Conservation (phyloP, 1,284 basidiomycete species). For the Leccinum fuscescens region DNA sequence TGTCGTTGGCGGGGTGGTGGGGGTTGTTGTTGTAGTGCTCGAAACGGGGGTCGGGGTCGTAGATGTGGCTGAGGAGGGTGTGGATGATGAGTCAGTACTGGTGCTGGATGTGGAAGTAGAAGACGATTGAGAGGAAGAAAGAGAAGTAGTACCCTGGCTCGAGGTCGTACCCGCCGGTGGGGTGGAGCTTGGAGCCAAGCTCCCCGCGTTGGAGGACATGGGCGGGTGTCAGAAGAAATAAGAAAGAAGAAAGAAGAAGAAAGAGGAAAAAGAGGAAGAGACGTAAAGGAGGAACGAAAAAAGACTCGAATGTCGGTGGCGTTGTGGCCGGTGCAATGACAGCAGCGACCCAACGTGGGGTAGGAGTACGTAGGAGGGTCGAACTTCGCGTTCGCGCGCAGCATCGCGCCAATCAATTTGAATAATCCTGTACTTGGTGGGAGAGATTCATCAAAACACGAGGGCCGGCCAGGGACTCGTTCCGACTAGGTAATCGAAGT, state of each 20-base stretch:
- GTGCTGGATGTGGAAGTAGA: background rate
- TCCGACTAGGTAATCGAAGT: background rate
- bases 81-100: constrained; percentile 16
- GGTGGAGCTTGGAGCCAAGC: background rate
- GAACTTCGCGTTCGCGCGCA: background rate
- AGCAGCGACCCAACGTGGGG: background rate
- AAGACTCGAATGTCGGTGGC: background rate
- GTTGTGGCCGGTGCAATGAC: background rate
- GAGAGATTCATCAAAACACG: constrained; percentile 6
- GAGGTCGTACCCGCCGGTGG: constrained; percentile 2
- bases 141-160: constrained; percentile 19
- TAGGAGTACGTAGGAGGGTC: background rate
- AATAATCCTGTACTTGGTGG: constrained; percentile 10
- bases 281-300: background rate
- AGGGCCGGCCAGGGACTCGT: constrained; percentile 1
- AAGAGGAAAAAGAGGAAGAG: background rate
- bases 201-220: constrained; percentile 22
- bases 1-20: constrained; percentile 2
- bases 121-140: constrained; percentile 11
- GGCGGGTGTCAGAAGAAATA: background rate
- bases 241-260: background rate
- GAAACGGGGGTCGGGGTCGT: background rate
- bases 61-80: constrained; percentile 4
- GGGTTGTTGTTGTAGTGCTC: background rate
- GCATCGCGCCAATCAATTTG: constrained; percentile 8